Evolutionary conservation across 2,329 filamentous ascomycete species (phyloP).

Genomic region (Ceratocystis lukuohia): DNA sequence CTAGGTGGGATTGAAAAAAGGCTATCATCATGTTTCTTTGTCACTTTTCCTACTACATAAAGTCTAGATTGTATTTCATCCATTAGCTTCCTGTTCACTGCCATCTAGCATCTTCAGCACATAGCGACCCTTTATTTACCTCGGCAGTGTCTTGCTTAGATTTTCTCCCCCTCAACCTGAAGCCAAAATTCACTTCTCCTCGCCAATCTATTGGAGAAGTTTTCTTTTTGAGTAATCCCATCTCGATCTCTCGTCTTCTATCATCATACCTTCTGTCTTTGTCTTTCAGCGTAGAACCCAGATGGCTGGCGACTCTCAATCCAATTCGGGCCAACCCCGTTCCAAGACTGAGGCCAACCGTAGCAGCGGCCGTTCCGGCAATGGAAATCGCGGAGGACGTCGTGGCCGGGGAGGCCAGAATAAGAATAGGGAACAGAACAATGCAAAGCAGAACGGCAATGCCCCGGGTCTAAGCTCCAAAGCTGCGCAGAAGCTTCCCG

Average conservation of each 20-base stretch:
- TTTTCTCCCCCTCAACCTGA: too few relatives aligned
- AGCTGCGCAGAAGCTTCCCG: constrained; percentile 6
- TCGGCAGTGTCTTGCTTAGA: neutral
- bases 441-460: neutral
- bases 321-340: neutral
- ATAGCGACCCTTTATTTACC: neutral
- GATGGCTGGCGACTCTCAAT: constrained; percentile 15
- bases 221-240: neutral
- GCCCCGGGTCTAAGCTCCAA: neutral
- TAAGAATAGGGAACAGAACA: neutral
- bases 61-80: neutral
- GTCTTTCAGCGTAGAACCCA: neutral
- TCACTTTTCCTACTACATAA: neutral
- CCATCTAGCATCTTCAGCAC: neutral
- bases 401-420: constrained; percentile 5
- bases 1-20: neutral
- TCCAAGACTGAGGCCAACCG: constrained; percentile 3
- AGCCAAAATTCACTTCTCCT: neutral
- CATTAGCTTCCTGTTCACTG: neutral
- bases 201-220: neutral
- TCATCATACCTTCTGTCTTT: neutral
- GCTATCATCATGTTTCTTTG: neutral
- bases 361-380: neutral
- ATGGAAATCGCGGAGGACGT: neutral
- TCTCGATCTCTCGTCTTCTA: neutral